These are phyloP conservation scores for Wickerhamomyces queroliae DNA, from an alignment of 805 yeast species.

Conservation along the genomic window DNA sequence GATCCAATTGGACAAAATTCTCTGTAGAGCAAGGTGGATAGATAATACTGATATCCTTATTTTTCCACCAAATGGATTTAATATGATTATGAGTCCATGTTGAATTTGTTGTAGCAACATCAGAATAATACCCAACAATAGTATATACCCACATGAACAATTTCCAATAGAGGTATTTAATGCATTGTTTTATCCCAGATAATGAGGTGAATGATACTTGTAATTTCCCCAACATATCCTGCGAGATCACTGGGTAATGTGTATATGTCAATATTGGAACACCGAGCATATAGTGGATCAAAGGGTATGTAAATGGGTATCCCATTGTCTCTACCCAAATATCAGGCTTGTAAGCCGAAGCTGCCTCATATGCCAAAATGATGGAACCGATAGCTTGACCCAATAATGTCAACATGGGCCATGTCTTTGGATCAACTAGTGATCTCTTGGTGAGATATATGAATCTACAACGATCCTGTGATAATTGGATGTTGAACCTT, in stretches of 20 bases:
- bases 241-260: slow-evolving; percentile 91
- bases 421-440: slow-evolving; percentile 62
- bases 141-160: slow-evolving; percentile 57
- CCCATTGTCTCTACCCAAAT: slow-evolving; percentile 95
- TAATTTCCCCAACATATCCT: slow-evolving; percentile 75
- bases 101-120: slow-evolving; percentile 71
- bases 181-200: slow-evolving; percentile 19
- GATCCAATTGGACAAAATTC: slow-evolving; percentile 24
- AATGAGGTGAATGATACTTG: slow-evolving; percentile 22
- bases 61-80: slow-evolving; percentile 51
- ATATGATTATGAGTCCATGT: slow-evolving; percentile 90
- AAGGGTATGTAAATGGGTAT: slow-evolving; percentile 78
- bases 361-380: slow-evolving; percentile 63
- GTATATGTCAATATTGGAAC: slow-evolving; percentile 83
- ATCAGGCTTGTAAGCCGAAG: slow-evolving; percentile 66
- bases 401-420: slow-evolving; percentile 75
- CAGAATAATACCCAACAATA: slow-evolving; percentile 59
- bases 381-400: slow-evolving; percentile 87
- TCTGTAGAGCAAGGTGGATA: slow-evolving; percentile 92
- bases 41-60: slow-evolving; percentile 40
- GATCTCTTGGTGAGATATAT: slow-evolving; percentile 51
- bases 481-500: slow-evolving; percentile 52
- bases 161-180: slow-evolving; percentile 68
- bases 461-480: slow-evolving; percentile 48
- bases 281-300: slow-evolving; percentile 47